Base-by-base conservation (phyloP, 2,329 filamentous ascomycete genomes). In the Allantophomopsis lycopodina region DNA sequence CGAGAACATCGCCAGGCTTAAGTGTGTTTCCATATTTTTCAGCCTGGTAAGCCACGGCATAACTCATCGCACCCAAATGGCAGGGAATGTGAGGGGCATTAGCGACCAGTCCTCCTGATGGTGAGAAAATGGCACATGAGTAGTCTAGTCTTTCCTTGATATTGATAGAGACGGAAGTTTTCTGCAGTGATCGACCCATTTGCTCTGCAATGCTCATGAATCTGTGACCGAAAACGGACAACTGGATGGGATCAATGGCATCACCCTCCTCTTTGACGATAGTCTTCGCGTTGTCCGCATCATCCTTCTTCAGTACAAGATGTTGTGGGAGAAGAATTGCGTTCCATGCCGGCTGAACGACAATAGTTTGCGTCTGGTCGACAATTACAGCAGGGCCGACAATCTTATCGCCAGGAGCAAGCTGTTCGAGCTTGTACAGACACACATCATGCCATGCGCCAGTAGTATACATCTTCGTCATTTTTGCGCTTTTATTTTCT, bases 291-390 rank as follows among this genome's bases (percentile, higher is more conserved):
- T n/a, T n/a, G 28, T 94, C 85, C 53, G 94, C 87, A 12, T n/a
- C n/a, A n/a, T n/a, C n/a, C n/a, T n/a, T n/a, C n/a, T n/a, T n/a
- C n/a, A n/a, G n/a, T n/a, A 94, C 70, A 5, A 94, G 83, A 50
- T 94, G 88, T 0, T 85, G 91, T 46, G 83, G 69, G 13, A 93
- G 76, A 15, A 46, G 44, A 18, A 85, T 62, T 0, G 87, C 88
- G 20, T 74, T 74, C 2, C 85, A 75, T 30, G 73, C 74, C 0
- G 88, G 88, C 0, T 83, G 83, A 1, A 94, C 76, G 0, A 95
- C 83, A 45, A 95, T 89, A 0, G 88, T 95, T 60, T 94, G 88
- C 1, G 83, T 88, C 6, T 80, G 79, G 50, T 88, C 87, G 2
- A 84, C 84, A 44, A 94, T 71, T 61, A 94, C 84, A 1, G 86